Conservation (phyloP, 495 filamentous ascomycete species). For the Glutinoglossum americanum region DNA sequence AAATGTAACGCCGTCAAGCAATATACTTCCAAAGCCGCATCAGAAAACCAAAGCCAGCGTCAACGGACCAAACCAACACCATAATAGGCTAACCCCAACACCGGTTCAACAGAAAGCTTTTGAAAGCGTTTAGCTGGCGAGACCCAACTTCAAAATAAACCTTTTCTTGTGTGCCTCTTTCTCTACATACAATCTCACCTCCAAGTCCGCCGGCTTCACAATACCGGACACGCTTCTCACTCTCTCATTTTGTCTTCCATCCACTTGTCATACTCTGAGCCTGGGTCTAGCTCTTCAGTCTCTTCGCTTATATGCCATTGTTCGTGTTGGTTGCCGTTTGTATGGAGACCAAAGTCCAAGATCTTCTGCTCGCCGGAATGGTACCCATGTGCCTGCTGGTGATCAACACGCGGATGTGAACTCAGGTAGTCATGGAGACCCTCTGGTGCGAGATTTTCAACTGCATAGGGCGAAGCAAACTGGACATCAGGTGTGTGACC, state of each 20-base stretch:
- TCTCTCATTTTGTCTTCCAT: conserved; percentile 10
- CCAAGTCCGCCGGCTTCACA: not conserved
- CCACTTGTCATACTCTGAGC: conserved; percentile 18
- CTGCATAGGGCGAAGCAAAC: not conserved
- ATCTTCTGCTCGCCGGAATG: not conserved
- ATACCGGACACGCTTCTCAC: not conserved
- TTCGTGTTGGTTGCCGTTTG: conserved; percentile 8
- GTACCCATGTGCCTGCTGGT: not conserved
- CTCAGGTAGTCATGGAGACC: not conserved
- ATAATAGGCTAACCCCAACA: not conserved
- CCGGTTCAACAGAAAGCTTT: not conserved
- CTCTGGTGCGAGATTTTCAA: not conserved
- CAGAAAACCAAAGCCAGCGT: not conserved
- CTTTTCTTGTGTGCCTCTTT: not conserved
- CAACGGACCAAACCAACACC: not conserved
- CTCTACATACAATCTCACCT: not conserved
- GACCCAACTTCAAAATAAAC: not conserved
- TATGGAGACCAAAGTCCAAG: not conserved
- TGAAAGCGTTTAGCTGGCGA: not conserved
- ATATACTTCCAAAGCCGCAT: not conserved
- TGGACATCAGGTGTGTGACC: not conserved
- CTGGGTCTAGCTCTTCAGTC: conserved; percentile 10
- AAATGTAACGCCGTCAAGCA: not conserved
- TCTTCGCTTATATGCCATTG: conserved; percentile 12
- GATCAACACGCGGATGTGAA: not conserved